phyloP scores from a whole-genome alignment of 192 early-diverging fungal species.

The Coemansia sp. region DNA sequence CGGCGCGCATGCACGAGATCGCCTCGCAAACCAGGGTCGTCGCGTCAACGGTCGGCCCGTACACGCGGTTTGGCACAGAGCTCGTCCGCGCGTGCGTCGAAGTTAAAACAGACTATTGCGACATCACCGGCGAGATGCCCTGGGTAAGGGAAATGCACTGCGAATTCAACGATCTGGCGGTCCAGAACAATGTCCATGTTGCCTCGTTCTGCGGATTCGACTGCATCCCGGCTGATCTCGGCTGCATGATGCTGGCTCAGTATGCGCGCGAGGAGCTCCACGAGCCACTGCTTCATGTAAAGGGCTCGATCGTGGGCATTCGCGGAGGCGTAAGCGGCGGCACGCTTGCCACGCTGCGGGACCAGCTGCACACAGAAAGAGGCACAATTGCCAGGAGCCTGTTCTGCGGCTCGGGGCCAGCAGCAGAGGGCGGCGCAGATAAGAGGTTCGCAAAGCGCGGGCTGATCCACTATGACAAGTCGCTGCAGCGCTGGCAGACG shows the following conservation, averaged over 20 bases:
- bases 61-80: conserved; percentile 64
- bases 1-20: conserved; percentile 60
- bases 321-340: conserved; percentile 66
- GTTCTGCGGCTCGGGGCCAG: neutral
- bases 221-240: conserved; percentile 85
- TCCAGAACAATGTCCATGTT: conserved; percentile 63
- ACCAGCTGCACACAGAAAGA: conserved; percentile 24
- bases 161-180: conserved; percentile 66
- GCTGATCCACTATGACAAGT: conserved; percentile 42
- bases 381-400: neutral
- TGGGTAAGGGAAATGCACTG: conserved; percentile 66
- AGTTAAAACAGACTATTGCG: conserved; percentile 75
- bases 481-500: conserved; percentile 48
- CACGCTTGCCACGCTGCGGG: conserved; percentile 53
- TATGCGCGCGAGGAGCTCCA: conserved; percentile 52
- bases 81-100: conserved; percentile 52
- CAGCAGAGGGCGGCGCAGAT: neutral
- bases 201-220: conserved; percentile 88
- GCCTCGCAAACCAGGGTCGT: conserved; percentile 66
- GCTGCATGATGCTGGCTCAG: conserved; percentile 69
- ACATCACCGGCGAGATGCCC: conserved; percentile 80
- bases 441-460: conserved; percentile 17
- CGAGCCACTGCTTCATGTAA: conserved; percentile 58
- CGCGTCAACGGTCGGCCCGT: conserved; percentile 82
- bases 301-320: conserved; percentile 56